phyloP scores from a whole-genome alignment of 805 yeast species.

The Lipomyces sp. region DNA sequence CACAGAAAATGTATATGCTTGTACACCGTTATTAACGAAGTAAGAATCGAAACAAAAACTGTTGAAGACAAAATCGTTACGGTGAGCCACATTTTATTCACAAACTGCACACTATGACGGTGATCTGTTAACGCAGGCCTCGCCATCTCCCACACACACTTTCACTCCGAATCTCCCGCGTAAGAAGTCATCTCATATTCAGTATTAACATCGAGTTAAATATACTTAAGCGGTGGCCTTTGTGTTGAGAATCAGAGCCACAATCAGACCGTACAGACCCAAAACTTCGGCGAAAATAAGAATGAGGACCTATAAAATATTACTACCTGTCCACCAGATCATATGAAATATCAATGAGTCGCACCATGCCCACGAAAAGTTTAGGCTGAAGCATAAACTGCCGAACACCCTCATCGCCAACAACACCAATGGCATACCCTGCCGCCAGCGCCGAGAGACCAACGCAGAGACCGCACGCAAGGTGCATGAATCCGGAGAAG shows the following conservation, averaged over 20 bases:
- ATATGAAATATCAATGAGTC: not conserved
- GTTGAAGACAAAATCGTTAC: not conserved
- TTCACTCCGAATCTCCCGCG: not conserved
- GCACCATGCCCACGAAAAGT: conserved; percentile 83
- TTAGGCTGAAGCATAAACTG: conserved; percentile 86
- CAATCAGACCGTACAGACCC: conserved; percentile 97
- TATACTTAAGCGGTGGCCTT: conserved; percentile 67
- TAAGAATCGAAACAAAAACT: conserved; percentile 4
- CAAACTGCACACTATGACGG: not conserved
- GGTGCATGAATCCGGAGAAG: conserved; percentile 94
- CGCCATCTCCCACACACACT: not conserved
- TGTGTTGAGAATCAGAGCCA: conserved; percentile 95
- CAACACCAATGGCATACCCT: conserved; percentile 95
- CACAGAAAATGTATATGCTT: not conserved
- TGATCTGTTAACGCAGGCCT: not conserved
- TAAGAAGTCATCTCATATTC: not conserved
- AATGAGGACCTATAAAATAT: conserved; percentile 61
- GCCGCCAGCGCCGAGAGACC: conserved; percentile 96
- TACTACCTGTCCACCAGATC: not conserved
- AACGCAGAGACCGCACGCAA: conserved; percentile 92
- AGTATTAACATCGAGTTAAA: not conserved
- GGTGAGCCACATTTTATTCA: not conserved
- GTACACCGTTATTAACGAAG: conserved; percentile 2
- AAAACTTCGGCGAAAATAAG: conserved; percentile 90
- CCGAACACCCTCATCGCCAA: conserved; percentile 91